Conservation (phyloP, 1,284 basidiomycete species). For the Fomitopsis pinicola region DNA sequence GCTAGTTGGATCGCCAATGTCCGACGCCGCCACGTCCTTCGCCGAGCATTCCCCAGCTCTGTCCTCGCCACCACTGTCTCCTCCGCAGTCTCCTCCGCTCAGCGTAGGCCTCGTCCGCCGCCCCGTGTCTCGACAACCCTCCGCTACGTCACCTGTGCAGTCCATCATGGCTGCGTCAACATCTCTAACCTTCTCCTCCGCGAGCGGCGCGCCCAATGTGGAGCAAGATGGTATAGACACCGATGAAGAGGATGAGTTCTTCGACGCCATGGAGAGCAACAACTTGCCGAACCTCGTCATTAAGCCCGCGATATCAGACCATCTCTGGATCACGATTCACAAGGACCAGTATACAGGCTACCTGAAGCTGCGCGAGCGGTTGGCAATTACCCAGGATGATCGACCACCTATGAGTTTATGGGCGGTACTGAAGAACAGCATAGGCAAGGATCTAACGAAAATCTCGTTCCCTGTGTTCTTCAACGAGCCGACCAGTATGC, state of each 20-base stretch:
- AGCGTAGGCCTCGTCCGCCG: background rate
- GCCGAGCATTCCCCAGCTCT: background rate
- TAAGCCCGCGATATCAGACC: slow-evolving; percentile 45
- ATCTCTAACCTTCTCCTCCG: slow-evolving; percentile 9
- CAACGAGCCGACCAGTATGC: slow-evolving; percentile 96
- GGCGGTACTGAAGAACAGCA: slow-evolving; percentile 94
- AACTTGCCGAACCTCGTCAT: slow-evolving; percentile 73
- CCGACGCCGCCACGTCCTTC: background rate
- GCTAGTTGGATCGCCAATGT: background rate
- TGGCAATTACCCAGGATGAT: slow-evolving; percentile 77
- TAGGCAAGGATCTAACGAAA: slow-evolving; percentile 96
- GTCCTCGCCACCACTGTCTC: background rate
- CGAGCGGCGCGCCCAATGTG: background rate
- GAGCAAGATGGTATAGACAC: slow-evolving; percentile 46
- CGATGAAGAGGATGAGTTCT: slow-evolving; percentile 96
- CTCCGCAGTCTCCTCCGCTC: background rate
- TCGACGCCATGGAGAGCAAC: slow-evolving; percentile 91
- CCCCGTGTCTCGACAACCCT: background rate
- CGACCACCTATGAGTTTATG: slow-evolving; percentile 90
- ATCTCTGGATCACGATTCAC: slow-evolving; percentile 32
- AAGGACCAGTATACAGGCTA: slow-evolving; percentile 69
- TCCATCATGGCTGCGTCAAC: slow-evolving; percentile 6
- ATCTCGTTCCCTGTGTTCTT: slow-evolving; percentile 96
- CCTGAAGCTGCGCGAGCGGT: slow-evolving; percentile 52
- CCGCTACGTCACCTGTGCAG: slow-evolving; percentile 5